Evolutionary conservation across 1,284 basidiomycete genomes (phyloP).

Genomic region (Leccinum variabile): DNA sequence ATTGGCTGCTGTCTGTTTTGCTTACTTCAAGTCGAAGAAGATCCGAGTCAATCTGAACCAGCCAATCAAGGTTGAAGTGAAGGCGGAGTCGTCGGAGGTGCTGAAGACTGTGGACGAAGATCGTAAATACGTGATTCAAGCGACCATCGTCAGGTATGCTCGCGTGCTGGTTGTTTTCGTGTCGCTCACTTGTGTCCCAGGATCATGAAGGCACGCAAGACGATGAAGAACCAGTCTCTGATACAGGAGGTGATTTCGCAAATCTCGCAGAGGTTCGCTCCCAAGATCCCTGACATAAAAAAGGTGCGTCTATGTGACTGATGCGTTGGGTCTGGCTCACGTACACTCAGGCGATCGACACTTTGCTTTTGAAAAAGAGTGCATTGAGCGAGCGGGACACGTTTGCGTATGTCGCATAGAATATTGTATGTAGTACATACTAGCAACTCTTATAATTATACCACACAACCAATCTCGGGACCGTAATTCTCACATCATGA

Average conservation of each 20-base stretch:
- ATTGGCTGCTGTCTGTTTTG: neutral
- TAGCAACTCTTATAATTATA: neutral
- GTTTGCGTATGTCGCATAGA: constrained; percentile 73
- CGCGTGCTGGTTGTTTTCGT: neutral
- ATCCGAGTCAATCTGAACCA: constrained; percentile 77
- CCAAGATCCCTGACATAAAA: constrained; percentile 91
- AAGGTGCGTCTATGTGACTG: constrained; percentile 51
- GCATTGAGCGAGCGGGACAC: constrained; percentile 89
- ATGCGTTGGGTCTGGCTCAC: constrained; percentile 1
- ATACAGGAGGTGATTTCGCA: constrained; percentile 95
- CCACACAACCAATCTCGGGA: neutral
- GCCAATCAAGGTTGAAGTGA: constrained; percentile 93
- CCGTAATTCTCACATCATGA: constrained; percentile 30
- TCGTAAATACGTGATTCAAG: constrained; percentile 95
- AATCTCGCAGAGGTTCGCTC: constrained; percentile 63
- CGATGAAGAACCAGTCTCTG: constrained; percentile 93
- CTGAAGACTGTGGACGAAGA: constrained; percentile 97
- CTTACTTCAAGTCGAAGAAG: constrained; percentile 69
- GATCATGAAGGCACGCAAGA: constrained; percentile 98
- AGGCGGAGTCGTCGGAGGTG: constrained; percentile 85
- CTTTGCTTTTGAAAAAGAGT: constrained; percentile 93
- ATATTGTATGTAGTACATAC: too few relatives aligned
- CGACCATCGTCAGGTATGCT: constrained; percentile 87
- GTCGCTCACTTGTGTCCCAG: constrained; percentile 39
- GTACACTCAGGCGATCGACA: constrained; percentile 83